Conservation (phyloP, 2,329 filamentous ascomycete genomes). For the Aureobasidium sp. region DNA sequence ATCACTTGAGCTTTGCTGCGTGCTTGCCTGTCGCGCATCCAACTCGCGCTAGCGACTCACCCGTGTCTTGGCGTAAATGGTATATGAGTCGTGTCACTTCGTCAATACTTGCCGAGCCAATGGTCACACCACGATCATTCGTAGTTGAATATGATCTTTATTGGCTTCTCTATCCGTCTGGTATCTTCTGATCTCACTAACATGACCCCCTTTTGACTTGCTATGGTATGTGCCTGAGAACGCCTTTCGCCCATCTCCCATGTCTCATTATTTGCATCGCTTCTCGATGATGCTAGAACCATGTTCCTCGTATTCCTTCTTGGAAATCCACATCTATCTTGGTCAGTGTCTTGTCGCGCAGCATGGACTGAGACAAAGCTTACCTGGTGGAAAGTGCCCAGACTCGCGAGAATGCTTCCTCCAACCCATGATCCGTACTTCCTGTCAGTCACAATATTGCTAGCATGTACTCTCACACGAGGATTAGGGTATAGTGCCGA, state of each 20-base stretch:
- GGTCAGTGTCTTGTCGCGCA: neutral
- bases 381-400: constrained; percentile 89
- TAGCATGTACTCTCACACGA: constrained; percentile 79
- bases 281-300: constrained; percentile 87
- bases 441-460: constrained; percentile 77
- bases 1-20: constrained; percentile 2
- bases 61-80: neutral
- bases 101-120: neutral
- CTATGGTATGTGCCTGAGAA: constrained; percentile 5
- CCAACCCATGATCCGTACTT: constrained; percentile 94
- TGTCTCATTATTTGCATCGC: constrained; percentile 65
- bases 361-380: neutral
- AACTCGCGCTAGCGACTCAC: neutral
- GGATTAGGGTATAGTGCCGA: constrained; percentile 73
- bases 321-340: constrained; percentile 80
- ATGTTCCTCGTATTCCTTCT: constrained; percentile 96
- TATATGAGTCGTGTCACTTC: neutral
- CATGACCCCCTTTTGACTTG: neutral
- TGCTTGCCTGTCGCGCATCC: neutral
- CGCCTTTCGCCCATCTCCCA: neutral
- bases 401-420: constrained; percentile 85
- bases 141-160: neutral
- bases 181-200: neutral
- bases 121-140: too few relatives aligned
- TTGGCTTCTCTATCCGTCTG: neutral